Percentiles rank a stretch among this genome's conserved stretches.
These are phyloP conservation scores for Gillenia trifoliata DNA, from an alignment of 306 rosid genomes.

Conservation along the genomic window DNA sequence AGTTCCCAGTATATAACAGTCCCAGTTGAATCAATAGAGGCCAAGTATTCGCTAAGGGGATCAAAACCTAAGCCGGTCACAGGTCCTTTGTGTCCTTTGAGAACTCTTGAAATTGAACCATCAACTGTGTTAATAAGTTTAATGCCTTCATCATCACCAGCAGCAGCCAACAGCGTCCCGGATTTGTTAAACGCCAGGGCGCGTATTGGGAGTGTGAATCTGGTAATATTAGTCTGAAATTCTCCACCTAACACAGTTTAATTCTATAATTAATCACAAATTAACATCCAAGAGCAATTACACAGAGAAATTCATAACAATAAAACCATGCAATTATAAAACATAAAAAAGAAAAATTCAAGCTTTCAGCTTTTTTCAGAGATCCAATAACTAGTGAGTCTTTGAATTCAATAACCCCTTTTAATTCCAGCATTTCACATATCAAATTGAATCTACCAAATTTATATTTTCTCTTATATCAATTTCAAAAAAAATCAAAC, in stretches of 20 bases:
- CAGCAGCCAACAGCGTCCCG: constrained; percentile 87
- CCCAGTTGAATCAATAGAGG: constrained; percentile 81
- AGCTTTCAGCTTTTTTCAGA: neutral
- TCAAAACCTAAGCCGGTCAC: constrained; percentile 81
- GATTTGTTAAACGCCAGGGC: constrained; percentile 76
- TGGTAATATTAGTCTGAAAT: constrained; percentile 86
- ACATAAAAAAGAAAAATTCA: neutral
- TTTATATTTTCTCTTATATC: neutral
- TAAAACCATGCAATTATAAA: neutral
- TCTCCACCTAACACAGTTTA: constrained; percentile 60
- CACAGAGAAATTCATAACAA: neutral
- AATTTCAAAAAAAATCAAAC: neutral
- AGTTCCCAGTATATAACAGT: constrained; percentile 84
- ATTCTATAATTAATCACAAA: neutral
- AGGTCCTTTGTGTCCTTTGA: constrained; percentile 83
- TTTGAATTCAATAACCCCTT: neutral
- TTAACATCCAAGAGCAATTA: neutral
- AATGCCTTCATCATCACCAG: constrained; percentile 95
- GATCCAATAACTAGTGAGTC: neutral
- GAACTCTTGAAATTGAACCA: constrained; percentile 90
- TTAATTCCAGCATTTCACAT: neutral
- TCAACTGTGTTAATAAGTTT: constrained; percentile 87
- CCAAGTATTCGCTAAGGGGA: constrained; percentile 82
- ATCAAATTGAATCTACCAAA: neutral
- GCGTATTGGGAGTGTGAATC: constrained; percentile 92